phyloP scores from a whole-genome alignment of 2,329 filamentous ascomycete genomes.

The Colletotrichum orchidophilum region DNA sequence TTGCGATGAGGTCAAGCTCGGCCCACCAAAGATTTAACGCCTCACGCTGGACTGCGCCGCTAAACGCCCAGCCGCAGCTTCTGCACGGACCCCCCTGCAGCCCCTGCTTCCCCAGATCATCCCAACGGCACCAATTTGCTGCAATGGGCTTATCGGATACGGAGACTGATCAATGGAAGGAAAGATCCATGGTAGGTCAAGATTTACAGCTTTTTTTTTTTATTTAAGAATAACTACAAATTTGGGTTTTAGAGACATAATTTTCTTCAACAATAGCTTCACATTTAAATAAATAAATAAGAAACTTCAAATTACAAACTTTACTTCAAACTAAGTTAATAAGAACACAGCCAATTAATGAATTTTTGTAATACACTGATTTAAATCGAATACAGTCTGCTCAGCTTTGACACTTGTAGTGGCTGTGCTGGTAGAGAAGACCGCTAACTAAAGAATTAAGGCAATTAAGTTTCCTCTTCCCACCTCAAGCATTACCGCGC shows the following conservation, averaged over 20 bases:
- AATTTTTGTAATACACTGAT: neutral
- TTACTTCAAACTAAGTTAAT: too few species aligned
- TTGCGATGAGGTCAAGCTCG: constrained; percentile 32
- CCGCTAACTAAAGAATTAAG: neutral
- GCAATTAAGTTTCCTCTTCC: neutral
- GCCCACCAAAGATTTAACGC: constrained; percentile 29
- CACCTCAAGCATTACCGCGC: neutral
- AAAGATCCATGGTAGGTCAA: too few species aligned
- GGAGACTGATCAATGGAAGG: too few species aligned
- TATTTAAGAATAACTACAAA: too few species aligned
- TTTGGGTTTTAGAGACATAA: too few species aligned
- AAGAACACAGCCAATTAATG: too few species aligned
- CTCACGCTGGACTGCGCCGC: neutral
- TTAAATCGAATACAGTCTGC: neutral
- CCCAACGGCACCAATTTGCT: neutral
- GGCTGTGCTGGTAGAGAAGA: neutral
- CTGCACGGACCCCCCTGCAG: constrained; percentile 2
- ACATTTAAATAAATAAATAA: too few species aligned
- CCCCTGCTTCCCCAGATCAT: neutral
- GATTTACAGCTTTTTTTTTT: too few species aligned
- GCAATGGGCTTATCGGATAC: too few species aligned
- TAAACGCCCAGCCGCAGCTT: constrained; percentile 11
- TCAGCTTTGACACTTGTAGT: neutral
- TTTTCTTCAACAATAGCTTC: too few species aligned
- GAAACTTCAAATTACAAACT: too few species aligned